Evolutionary conservation across 805 yeast species (phyloP), one percentile per base, ranked within the genome.

Genomic region (Vanderwaltozyma polyspora): DNA sequence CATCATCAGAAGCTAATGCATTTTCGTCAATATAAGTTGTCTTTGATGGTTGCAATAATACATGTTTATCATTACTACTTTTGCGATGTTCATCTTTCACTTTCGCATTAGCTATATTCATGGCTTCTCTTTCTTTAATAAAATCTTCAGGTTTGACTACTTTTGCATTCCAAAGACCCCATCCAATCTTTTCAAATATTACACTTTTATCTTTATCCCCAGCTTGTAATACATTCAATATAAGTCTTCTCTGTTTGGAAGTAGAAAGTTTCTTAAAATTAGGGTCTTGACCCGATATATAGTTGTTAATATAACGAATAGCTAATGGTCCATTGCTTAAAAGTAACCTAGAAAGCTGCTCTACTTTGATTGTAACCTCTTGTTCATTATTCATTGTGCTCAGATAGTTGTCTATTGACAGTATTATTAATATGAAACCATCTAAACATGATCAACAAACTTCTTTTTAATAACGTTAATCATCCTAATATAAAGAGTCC

Each of bases 161-260:
- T 45, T 76, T 68, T 2, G 86, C 91, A 19, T 48, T 39, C 96
- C 96, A 87, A 55, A 86, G 93, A 39, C 96, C 96, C 96, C 96
- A 87, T 13, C 96, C 95, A 19, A 87, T 83, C 61, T 87, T 87
- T 51, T 85, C 93, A 60, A 87, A 87, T n/a, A 79, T 71, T 25
- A 80, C 76, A 4, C 57, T 52, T 27, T 60, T 51, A 6, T 54
- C 55, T 38, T 70, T 66, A 34, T 74, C 78, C 9, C 82, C 79
- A 43, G 71, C 70, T 46, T 84, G 94, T 59, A 87, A 70, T 25
- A 89, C 86, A 6, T 86, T 76, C 76, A 87, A 86, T 23, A 87
- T 85, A 39, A 87, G 67, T 39, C 96, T 67, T 50, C 96, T 70
- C 58, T 87, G 95, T 51, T 87, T 87, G 7, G 94, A 81, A 16